Conservation (phyloP, 495 filamentous ascomycete genomes). For the Zalerion maritima region DNA sequence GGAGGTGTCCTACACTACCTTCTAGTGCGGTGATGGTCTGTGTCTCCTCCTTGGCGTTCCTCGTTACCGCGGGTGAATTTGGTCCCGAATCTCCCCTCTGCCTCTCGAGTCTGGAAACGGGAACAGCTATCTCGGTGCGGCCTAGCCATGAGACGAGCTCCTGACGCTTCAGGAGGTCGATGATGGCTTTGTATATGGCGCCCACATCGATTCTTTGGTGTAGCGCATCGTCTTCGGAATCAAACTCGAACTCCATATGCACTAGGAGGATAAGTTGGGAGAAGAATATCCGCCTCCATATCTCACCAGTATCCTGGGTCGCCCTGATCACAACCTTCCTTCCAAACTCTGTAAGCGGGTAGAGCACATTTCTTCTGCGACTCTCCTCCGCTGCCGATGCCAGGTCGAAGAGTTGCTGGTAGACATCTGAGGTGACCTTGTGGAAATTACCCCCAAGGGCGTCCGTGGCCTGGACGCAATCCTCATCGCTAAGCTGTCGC, state of each 20-base stretch:
- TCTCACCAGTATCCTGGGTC: constrained; percentile 60
- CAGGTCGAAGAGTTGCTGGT: constrained; percentile 27
- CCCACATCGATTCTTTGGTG: constrained; percentile 49
- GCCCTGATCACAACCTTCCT: constrained; percentile 55
- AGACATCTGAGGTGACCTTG: constrained; percentile 38
- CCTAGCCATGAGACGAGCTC: constrained; percentile 73
- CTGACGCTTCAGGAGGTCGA: constrained; percentile 54
- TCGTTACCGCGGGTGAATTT: constrained; percentile 12
- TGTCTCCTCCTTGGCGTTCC: constrained; percentile 22
- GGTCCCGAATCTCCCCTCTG: constrained; percentile 12
- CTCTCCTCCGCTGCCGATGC: constrained; percentile 20
- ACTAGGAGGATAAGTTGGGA: constrained; percentile 72
- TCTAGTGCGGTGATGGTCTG: constrained; percentile 35
- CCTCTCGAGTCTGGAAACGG: constrained; percentile 22
- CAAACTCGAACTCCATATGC: constrained; percentile 65
- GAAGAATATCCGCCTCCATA: constrained; percentile 54
- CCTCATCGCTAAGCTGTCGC: constrained; percentile 59
- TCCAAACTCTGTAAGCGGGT: constrained; percentile 53
- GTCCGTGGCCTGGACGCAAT: constrained; percentile 38
- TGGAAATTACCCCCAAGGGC: constrained; percentile 42
- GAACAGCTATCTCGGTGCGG: constrained; percentile 33
- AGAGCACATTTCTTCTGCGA: no score
- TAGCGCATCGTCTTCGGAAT: constrained; percentile 48
- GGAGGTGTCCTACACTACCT: constrained; percentile 33
- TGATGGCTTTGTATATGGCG: constrained; percentile 48